phyloP scores from a whole-genome alignment of 768 basidiomycete species.

The Russula olivacea region DNA sequence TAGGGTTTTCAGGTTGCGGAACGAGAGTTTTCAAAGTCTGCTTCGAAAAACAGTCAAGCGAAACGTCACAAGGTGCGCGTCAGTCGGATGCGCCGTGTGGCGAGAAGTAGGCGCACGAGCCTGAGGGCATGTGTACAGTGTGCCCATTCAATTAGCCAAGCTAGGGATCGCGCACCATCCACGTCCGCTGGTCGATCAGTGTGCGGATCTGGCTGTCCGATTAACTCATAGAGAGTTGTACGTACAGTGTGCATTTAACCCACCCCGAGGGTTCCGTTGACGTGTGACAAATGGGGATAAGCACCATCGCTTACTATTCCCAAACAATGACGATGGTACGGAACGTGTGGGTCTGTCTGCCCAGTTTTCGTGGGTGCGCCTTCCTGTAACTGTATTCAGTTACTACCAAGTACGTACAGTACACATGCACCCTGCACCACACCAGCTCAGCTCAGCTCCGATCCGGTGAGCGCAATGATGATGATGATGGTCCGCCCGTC shows the following conservation, averaged over 20 bases:
- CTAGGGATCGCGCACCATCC: too few relatives aligned
- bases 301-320: neutral
- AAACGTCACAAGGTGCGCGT: neutral
- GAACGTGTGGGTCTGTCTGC: neutral
- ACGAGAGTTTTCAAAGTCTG: neutral
- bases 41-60: neutral
- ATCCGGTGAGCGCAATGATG: constrained; percentile 1
- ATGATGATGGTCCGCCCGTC: neutral
- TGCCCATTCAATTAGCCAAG: neutral
- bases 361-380: neutral
- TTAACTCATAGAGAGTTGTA: constrained; percentile 12
- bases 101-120: constrained; percentile 9
- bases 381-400: neutral
- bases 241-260: constrained; percentile 1
- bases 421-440: neutral
- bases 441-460: neutral
- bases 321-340: constrained; percentile 6
- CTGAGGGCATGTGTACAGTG: neutral
- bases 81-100: neutral
- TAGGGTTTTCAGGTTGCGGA: neutral
- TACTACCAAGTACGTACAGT: neutral
- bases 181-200: constrained; percentile 6
- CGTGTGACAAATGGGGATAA: constrained; percentile 14
- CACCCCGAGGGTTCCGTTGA: constrained; percentile 11
- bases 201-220: constrained; percentile 13